These are phyloP conservation scores for Discostella stelligeroides DNA, from an alignment of 108 stramenopile species.

Conservation along the genomic window DNA sequence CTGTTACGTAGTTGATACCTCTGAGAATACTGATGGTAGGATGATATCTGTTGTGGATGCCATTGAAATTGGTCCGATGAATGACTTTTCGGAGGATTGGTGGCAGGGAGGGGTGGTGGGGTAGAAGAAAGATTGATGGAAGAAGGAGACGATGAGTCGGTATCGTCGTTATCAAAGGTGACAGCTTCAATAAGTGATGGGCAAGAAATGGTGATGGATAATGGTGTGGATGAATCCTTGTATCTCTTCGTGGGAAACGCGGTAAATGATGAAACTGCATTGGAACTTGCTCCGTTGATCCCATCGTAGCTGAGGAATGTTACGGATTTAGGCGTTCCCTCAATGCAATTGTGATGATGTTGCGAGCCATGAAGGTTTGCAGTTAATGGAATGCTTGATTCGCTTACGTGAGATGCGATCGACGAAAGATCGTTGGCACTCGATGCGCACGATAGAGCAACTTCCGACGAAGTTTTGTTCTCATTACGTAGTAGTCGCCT, in stretches of 20 bases:
- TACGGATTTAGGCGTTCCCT: conserved; percentile 20
- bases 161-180: neutral
- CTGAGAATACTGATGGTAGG: conserved; percentile 13
- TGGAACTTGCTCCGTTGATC: neutral
- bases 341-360: neutral
- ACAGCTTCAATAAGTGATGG: too few relatives aligned
- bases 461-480: conserved; percentile 2
- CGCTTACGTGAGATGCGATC: neutral
- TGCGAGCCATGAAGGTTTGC: conserved; percentile 13
- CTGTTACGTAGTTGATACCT: neutral
- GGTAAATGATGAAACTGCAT: too few relatives aligned
- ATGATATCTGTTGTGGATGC: neutral
- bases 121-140: neutral
- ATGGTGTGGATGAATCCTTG: too few relatives aligned
- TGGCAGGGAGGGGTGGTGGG: neutral
- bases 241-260: too few relatives aligned
- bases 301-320: conserved; percentile 3
- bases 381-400: conserved; percentile 14
- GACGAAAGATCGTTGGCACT: conserved; percentile 22
- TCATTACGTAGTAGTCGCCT: conserved; percentile 10
- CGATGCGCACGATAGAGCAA: conserved; percentile 8
- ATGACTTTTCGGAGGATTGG: neutral
- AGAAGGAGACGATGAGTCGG: neutral
- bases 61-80: neutral
- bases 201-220: neutral